A percentile compares a stretch with the other conserved stretches of the same genome.
These are phyloP conservation scores for Phaffomyces antillensis DNA, from an alignment of 805 yeast genomes.

Conservation along the genomic window DNA sequence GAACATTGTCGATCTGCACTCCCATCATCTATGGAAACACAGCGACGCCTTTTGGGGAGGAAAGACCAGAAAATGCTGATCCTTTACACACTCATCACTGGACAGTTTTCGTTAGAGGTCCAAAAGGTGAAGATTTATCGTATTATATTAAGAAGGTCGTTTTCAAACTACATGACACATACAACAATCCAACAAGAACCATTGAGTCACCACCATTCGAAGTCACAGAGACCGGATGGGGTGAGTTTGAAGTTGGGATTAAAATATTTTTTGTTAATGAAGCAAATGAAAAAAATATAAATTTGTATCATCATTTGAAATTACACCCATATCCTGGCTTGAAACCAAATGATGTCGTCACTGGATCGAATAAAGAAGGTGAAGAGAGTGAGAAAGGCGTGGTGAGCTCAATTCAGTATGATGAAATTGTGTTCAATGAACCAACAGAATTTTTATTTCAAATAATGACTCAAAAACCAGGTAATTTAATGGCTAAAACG, in stretches of 20 bases:
- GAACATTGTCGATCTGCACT: conserved; percentile 62
- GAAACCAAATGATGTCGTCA: conserved; percentile 16
- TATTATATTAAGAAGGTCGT: conserved; percentile 84
- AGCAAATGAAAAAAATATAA: conserved; percentile 80
- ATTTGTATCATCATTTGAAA: conserved; percentile 81
- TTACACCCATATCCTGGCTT: conserved; percentile 71
- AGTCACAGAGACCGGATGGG: conserved; percentile 98
- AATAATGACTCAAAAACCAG: conserved; percentile 60
- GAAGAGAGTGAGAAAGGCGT: conserved; percentile 22
- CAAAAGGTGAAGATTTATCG: conserved; percentile 70
- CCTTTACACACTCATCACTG: conserved; percentile 90
- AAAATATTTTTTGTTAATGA: conserved; percentile 83
- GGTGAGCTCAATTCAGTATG: conserved; percentile 63
- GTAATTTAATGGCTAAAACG: conserved; percentile 40
- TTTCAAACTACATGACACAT: conserved; percentile 93
- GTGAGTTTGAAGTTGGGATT: conserved; percentile 91
- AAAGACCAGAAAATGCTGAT: conserved; percentile 57
- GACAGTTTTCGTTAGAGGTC: conserved; percentile 87
- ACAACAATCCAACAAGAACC: conserved; percentile 77
- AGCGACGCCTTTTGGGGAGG: conserved; percentile 59
- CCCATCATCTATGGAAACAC: conserved; percentile 80
- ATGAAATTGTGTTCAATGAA: conserved; percentile 90
- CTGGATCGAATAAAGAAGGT: conserved; percentile 21
- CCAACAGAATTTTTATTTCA: conserved; percentile 90
- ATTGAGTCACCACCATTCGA: conserved; percentile 90